These are phyloP conservation scores for Gossypium thurberi DNA, from an alignment of 345 rosid genomes.

Conservation along the genomic window DNA sequence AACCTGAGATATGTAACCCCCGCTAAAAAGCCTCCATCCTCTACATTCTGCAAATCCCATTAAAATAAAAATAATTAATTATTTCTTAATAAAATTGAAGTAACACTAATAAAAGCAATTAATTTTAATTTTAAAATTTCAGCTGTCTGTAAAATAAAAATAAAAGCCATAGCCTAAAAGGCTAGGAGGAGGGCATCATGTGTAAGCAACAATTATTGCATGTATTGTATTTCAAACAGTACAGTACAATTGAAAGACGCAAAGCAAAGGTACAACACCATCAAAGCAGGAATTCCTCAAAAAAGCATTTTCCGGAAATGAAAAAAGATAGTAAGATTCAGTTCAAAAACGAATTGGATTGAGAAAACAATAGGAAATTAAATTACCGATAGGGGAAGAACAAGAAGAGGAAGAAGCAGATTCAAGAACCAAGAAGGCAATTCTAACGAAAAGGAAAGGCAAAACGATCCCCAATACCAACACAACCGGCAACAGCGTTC, in stretches of 20 bases:
- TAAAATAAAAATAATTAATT: background rate
- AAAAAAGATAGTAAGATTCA: background rate
- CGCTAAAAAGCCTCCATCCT: slow-evolving; percentile 56
- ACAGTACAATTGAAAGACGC: background rate
- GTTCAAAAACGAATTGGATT: background rate
- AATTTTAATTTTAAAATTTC: background rate
- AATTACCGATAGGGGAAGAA: slow-evolving; percentile 48
- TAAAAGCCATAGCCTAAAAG: background rate
- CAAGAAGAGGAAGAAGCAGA: slow-evolving; percentile 60
- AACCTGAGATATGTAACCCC: slow-evolving; percentile 62
- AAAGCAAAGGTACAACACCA: background rate
- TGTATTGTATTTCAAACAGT: background rate
- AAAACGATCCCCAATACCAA: slow-evolving; percentile 49
- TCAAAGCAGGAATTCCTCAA: background rate
- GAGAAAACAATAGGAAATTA: background rate
- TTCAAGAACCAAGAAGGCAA: slow-evolving; percentile 72
- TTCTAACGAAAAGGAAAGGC: slow-evolving; percentile 61
- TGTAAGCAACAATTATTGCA: background rate
- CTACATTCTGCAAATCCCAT: slow-evolving; percentile 49
- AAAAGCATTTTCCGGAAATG: too few species aligned
- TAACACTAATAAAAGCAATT: background rate
- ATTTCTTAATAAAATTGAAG: background rate
- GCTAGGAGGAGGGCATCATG: background rate
- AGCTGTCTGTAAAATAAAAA: background rate
- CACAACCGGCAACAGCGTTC: slow-evolving; percentile 45